A percentile compares a stretch with the other conserved stretches of the same genome.
phyloP scores from a whole-genome alignment of 1,139 yeast genomes.

The Pichia norvegensis region DNA sequence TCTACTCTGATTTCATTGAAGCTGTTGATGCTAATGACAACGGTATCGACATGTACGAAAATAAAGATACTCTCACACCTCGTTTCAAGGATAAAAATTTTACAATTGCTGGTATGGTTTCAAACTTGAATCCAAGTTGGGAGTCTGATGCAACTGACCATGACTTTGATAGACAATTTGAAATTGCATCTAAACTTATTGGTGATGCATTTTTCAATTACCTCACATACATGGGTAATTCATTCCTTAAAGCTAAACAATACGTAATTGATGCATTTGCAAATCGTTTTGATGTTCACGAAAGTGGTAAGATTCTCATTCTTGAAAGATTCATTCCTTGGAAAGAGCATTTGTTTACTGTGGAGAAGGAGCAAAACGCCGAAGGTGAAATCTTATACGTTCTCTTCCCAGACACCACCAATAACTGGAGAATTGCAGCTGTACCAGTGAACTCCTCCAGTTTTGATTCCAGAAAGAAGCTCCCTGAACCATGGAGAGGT shows the following conservation, averaged over 20 bases:
- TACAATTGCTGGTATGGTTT: slow-evolving; percentile 70
- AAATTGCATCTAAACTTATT: slow-evolving; percentile 70
- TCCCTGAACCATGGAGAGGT: slow-evolving; percentile 92
- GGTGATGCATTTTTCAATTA: slow-evolving; percentile 68
- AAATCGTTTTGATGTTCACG: slow-evolving; percentile 44
- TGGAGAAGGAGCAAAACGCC: slow-evolving; percentile 55
- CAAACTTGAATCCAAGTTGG: slow-evolving; percentile 84
- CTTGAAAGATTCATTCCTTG: slow-evolving; percentile 78
- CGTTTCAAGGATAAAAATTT: slow-evolving; percentile 51
- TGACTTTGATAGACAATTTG: slow-evolving; percentile 59
- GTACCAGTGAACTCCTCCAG: slow-evolving; percentile 69
- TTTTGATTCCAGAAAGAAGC: slow-evolving; percentile 76
- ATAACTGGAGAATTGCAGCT: slow-evolving; percentile 85
- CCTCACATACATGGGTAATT: slow-evolving; percentile 65
- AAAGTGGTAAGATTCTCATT: slow-evolving; percentile 64
- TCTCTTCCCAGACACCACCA: slow-evolving; percentile 51
- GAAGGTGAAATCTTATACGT: slow-evolving; percentile 65
- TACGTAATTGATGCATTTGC: slow-evolving; percentile 66
- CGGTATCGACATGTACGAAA: slow-evolving; percentile 70
- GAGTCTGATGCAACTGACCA: slow-evolving; percentile 57
- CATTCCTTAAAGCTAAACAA: slow-evolving; percentile 88
- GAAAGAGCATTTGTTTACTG: slow-evolving; percentile 81
- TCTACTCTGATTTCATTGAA: slow-evolving; percentile 81
- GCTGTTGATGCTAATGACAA: slow-evolving; percentile 95
- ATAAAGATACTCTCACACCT: slow-evolving; percentile 36